Conservation (phyloP, 495 filamentous ascomycete genomes). For the Aspergillus leporis region DNA sequence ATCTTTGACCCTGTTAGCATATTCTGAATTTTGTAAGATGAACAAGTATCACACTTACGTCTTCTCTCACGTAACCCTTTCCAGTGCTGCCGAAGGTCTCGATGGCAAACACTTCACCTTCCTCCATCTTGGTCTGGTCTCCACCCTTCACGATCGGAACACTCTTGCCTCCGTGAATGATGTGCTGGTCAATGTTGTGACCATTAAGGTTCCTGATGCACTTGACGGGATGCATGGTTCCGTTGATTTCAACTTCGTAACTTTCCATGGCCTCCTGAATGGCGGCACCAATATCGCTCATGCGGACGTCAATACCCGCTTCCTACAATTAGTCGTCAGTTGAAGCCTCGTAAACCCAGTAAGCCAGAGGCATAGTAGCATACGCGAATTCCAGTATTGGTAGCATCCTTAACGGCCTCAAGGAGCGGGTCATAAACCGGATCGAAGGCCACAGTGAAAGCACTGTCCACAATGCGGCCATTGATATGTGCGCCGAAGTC, state of each 20-base stretch:
- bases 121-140: slow-evolving; percentile 89
- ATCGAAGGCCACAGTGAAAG: slow-evolving; percentile 88
- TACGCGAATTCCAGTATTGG: slow-evolving; percentile 77
- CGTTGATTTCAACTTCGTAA: slow-evolving; percentile 79
- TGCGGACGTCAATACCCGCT: slow-evolving; percentile 79
- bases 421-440: slow-evolving; percentile 82
- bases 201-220: slow-evolving; percentile 85
- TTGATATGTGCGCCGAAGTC: slow-evolving; percentile 92
- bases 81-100: slow-evolving; percentile 94
- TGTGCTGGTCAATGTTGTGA: slow-evolving; percentile 82
- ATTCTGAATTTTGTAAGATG: slow-evolving; percentile 5
- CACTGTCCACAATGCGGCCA: slow-evolving; percentile 88
- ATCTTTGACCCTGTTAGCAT: slow-evolving; percentile 36
- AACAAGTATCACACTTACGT: slow-evolving; percentile 49
- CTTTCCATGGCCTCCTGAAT: slow-evolving; percentile 91
- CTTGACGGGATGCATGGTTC: slow-evolving; percentile 79
- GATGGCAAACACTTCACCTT: slow-evolving; percentile 89
- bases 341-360: neutral
- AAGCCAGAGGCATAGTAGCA: slow-evolving; percentile 8
- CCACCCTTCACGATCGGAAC: slow-evolving; percentile 84
- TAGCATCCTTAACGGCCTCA: slow-evolving; percentile 79
- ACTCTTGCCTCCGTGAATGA: slow-evolving; percentile 87
- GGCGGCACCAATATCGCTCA: slow-evolving; percentile 71
- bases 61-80: slow-evolving; percentile 79
- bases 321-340: slow-evolving; percentile 39